Conservation (phyloP, 176 grass and related monocot species). For the Otatea glauca region DNA sequence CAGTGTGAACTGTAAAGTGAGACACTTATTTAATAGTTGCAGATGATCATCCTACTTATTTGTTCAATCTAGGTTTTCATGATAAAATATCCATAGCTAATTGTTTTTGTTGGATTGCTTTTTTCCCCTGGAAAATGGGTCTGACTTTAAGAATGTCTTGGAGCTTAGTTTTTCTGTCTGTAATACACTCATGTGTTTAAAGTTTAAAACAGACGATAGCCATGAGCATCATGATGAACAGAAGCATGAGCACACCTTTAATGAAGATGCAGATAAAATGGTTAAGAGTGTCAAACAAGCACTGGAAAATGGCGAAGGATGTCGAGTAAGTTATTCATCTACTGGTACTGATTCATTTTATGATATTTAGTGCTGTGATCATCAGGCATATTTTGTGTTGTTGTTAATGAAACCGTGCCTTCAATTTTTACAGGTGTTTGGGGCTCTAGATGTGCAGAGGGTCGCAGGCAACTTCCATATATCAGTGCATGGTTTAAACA, state of each 20-base stretch:
- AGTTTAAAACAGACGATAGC: conserved; percentile 59
- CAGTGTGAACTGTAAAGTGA: not conserved
- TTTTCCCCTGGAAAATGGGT: not conserved
- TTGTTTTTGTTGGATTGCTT: not conserved
- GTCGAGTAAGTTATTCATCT: conserved; percentile 62
- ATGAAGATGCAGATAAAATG: conserved; percentile 91
- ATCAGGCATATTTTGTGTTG: conserved; percentile 19
- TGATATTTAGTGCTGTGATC: conserved; percentile 11
- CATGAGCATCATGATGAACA: conserved; percentile 75
- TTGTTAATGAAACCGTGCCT: conserved; percentile 14
- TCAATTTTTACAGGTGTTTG: conserved; percentile 79
- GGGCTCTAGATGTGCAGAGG: conserved; percentile 91
- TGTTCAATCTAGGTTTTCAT: conserved; percentile 3
- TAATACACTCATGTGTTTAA: conserved; percentile 43
- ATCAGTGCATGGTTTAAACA: conserved; percentile 96
- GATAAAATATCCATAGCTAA: conserved; percentile 24
- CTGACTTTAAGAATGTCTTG: not conserved
- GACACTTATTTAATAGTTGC: conserved; percentile 21
- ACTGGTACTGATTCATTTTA: conserved; percentile 36
- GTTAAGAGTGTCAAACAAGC: conserved; percentile 90
- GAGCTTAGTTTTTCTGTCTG: conserved; percentile 16
- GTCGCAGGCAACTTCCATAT: conserved; percentile 99
- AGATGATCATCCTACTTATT: not conserved
- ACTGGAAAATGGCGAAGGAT: conserved; percentile 93
- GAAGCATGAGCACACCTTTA: conserved; percentile 70